These are phyloP conservation scores for Macrolepiota albuminosa DNA, from an alignment of 768 basidiomycete genomes.

Conservation along the genomic window DNA sequence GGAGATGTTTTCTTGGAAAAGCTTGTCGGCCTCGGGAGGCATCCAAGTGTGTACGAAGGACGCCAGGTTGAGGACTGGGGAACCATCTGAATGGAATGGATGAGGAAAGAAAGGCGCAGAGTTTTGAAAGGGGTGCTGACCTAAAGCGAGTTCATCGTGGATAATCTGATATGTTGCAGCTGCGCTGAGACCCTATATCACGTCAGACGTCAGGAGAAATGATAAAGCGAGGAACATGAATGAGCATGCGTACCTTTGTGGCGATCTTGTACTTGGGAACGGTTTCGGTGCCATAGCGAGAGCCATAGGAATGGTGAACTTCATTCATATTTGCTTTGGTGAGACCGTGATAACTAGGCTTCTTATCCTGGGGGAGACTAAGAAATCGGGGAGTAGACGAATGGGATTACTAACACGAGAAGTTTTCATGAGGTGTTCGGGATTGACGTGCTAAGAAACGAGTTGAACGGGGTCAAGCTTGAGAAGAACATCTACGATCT, in stretches of 20 bases:
- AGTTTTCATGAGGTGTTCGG: slow-evolving; percentile 58
- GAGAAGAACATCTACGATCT: neutral
- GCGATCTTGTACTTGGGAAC: slow-evolving; percentile 69
- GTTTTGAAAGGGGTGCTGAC: slow-evolving; percentile 30
- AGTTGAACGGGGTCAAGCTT: neutral
- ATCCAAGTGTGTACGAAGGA: slow-evolving; percentile 64
- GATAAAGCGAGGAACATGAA: neutral
- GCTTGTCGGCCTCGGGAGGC: slow-evolving; percentile 45
- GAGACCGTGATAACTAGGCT: slow-evolving; percentile 30
- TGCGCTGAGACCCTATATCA: slow-evolving; percentile 46
- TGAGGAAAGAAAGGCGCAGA: neutral
- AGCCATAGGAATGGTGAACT: slow-evolving; percentile 46
- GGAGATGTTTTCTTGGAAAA: slow-evolving; percentile 57
- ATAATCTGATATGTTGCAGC: slow-evolving; percentile 54
- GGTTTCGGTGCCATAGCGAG: slow-evolving; percentile 60
- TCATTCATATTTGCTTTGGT: slow-evolving; percentile 27
- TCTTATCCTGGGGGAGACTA: slow-evolving; percentile 39
- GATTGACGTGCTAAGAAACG: slow-evolving; percentile 53
- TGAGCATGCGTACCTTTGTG: slow-evolving; percentile 33
- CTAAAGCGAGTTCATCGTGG: slow-evolving; percentile 55
- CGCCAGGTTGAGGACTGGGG: slow-evolving; percentile 58
- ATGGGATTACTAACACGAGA: slow-evolving; percentile 34
- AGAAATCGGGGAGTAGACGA: neutral
- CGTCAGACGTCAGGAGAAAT: neutral
- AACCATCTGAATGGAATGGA: slow-evolving; percentile 39